phyloP scores from a whole-genome alignment of 768 basidiomycete genomes.

The Cystoderma amianthinum region DNA sequence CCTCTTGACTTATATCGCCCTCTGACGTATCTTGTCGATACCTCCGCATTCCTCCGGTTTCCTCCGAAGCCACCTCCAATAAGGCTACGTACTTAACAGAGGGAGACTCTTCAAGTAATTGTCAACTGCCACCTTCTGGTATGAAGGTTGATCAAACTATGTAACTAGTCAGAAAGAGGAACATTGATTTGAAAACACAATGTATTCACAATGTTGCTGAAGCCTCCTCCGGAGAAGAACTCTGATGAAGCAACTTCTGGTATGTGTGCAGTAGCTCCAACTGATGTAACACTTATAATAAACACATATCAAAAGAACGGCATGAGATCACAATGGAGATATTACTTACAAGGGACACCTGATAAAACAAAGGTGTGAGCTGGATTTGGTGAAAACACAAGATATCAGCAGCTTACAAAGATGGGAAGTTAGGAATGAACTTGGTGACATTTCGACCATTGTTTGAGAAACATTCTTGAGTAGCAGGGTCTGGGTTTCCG shows the following conservation, averaged over 20 bases:
- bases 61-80: no score
- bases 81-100: no score
- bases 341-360: slow-evolving; percentile 51
- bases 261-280: slow-evolving; percentile 56
- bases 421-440: slow-evolving; percentile 57
- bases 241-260: slow-evolving; percentile 47
- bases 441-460: slow-evolving; percentile 41
- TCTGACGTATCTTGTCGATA: no score
- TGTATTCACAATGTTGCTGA: slow-evolving; percentile 54
- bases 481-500: slow-evolving; percentile 39
- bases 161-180: neutral
- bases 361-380: neutral
- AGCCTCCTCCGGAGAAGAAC: slow-evolving; percentile 67
- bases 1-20: no score
- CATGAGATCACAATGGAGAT: neutral
- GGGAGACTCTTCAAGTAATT: slow-evolving; percentile 35
- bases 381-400: no score
- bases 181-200: neutral
- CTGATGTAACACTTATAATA: slow-evolving; percentile 54
- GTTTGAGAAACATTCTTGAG: slow-evolving; percentile 49
- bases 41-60: no score
- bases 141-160: slow-evolving; percentile 47
- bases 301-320: neutral
- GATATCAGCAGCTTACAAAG: slow-evolving; percentile 26
- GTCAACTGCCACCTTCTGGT: slow-evolving; percentile 40